Conservation (phyloP, 305 asterid genomes). For the Plantago lanceolata region DNA sequence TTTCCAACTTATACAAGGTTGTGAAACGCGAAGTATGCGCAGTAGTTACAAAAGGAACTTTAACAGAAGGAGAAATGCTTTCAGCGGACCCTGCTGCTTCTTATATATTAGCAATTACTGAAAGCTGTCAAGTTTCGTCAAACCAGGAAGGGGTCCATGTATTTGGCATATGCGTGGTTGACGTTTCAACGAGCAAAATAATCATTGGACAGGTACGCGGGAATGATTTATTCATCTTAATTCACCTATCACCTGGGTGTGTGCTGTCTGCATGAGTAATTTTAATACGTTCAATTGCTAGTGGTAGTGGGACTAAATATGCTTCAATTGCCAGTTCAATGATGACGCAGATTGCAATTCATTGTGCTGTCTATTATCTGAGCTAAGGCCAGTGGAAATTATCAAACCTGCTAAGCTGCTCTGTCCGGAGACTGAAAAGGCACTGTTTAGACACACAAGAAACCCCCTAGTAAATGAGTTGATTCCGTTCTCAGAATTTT, state of each 20-base stretch:
- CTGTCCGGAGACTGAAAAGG: slow-evolving; percentile 76
- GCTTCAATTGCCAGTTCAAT: slow-evolving; percentile 58
- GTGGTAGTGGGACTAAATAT: slow-evolving; percentile 28
- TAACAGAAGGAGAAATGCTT: slow-evolving; percentile 87
- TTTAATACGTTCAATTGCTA: slow-evolving; percentile 13
- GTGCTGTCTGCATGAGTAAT: slow-evolving; percentile 12
- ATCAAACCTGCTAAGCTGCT: slow-evolving; percentile 87
- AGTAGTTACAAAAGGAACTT: slow-evolving; percentile 88
- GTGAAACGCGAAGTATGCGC: slow-evolving; percentile 96
- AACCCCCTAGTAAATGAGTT: slow-evolving; percentile 79
- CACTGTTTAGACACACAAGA: slow-evolving; percentile 68
- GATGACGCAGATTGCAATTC: slow-evolving; percentile 94
- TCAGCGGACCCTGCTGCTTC: slow-evolving; percentile 83
- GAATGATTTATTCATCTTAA: slow-evolving; percentile 20
- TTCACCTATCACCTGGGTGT: slow-evolving; percentile 11
- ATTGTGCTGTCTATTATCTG: slow-evolving; percentile 75
- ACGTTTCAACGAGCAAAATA: slow-evolving; percentile 81
- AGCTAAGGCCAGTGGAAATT: slow-evolving; percentile 92
- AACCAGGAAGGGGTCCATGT: slow-evolving; percentile 42
- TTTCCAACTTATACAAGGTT: slow-evolving; percentile 48
- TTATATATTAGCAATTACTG: slow-evolving; percentile 75
- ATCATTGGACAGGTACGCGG: slow-evolving; percentile 77
- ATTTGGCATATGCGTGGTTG: slow-evolving; percentile 79
- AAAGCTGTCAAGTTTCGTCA: slow-evolving; percentile 51
- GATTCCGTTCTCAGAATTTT: slow-evolving; percentile 81